phyloP scores from a whole-genome alignment of 1,139 yeast species.

The Taiozyma sp. region DNA sequence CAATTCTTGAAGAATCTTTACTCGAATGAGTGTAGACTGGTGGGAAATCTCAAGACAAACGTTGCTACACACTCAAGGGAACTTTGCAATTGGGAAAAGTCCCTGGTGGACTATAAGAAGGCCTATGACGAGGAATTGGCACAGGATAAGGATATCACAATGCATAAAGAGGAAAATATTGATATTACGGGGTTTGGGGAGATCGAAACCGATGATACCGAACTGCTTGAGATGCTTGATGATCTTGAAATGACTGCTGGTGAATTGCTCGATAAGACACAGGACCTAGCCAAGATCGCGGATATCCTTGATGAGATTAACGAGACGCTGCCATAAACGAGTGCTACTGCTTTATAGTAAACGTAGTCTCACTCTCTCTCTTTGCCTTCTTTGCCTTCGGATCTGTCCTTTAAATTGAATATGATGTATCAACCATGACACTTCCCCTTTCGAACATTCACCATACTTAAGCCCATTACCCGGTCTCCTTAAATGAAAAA shows the following conservation, averaged over 20 bases:
- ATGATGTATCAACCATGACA: neutral
- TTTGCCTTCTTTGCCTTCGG: no score
- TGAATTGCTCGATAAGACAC: neutral
- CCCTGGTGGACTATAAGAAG: conserved; percentile 8
- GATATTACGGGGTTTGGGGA: neutral
- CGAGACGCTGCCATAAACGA: neutral
- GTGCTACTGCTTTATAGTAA: no score
- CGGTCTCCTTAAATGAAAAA: neutral
- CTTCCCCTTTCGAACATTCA: neutral
- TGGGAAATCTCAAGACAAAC: conserved; percentile 10
- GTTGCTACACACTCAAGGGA: conserved; percentile 8
- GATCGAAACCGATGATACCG: neutral
- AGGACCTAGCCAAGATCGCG: neutral
- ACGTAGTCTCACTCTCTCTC: no score
- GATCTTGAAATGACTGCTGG: neutral
- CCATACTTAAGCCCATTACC: neutral
- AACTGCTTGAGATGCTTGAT: neutral
- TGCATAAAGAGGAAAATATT: neutral
- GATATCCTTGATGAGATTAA: neutral
- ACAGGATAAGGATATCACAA: neutral
- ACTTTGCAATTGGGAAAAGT: conserved; percentile 5
- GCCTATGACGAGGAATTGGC: conserved; percentile 8
- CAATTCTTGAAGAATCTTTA: conserved; percentile 12
- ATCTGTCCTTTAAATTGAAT: no score
- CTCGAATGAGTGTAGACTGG: conserved; percentile 15